Conservation (phyloP, 2,329 filamentous ascomycete species). For the Claviceps humidiphila region DNA sequence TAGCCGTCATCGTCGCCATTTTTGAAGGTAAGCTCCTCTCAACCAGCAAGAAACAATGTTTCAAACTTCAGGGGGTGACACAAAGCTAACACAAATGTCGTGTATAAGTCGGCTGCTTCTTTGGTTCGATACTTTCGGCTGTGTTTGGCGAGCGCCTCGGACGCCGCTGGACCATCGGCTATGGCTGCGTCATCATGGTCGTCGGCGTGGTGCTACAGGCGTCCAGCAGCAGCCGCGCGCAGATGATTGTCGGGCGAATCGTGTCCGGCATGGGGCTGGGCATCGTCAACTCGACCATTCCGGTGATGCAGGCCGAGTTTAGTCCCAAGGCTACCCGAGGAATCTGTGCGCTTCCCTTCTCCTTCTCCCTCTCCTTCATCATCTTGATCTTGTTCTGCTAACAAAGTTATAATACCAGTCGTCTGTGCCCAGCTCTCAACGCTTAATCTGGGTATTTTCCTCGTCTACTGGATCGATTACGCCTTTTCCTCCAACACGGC, state of each 20-base stretch:
- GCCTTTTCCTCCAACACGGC: slow-evolving; percentile 19
- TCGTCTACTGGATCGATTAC: slow-evolving; percentile 34
- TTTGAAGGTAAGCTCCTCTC: slow-evolving; percentile 19
- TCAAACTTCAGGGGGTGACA: too few relatives aligned
- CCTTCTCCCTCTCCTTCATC: neutral
- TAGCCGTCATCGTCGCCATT: slow-evolving; percentile 33
- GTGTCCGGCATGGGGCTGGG: slow-evolving; percentile 23
- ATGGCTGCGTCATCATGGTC: slow-evolving; percentile 30
- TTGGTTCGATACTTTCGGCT: slow-evolving; percentile 11
- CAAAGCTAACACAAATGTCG: too few relatives aligned
- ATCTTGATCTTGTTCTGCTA: neutral
- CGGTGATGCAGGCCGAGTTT: slow-evolving; percentile 30
- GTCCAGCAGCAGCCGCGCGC: slow-evolving; percentile 26
- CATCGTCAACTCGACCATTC: slow-evolving; percentile 1
- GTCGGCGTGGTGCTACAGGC: slow-evolving; percentile 31
- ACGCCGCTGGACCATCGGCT: slow-evolving; percentile 27
- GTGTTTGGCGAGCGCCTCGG: slow-evolving; percentile 29
- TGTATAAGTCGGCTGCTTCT: slow-evolving; percentile 16
- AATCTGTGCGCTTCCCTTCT: slow-evolving; percentile 11
- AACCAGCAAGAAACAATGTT: neutral
- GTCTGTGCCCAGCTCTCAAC: slow-evolving; percentile 34
- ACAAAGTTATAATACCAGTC: slow-evolving; percentile 11
- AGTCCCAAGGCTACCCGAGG: slow-evolving; percentile 25
- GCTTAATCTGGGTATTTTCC: slow-evolving; percentile 31
- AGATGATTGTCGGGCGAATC: slow-evolving; percentile 32